Percentiles rank a stretch among this genome's conserved stretches.
Evolutionary conservation across 2,329 filamentous ascomycete genomes (phyloP).

Genomic region (Colletotrichum sp.): DNA sequence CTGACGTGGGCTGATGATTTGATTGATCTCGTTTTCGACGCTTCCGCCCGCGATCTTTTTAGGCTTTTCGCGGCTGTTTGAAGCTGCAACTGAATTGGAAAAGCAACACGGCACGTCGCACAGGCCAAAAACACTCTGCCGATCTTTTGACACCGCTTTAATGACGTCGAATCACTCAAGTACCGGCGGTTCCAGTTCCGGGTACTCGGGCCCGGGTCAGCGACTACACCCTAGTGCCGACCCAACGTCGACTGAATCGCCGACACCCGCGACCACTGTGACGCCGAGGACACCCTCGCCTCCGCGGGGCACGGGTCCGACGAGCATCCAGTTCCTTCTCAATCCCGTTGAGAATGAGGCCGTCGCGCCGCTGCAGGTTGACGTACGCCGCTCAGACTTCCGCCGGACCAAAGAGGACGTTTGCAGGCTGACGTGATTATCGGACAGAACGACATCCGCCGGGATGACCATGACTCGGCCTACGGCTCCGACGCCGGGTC

Average conservation of each 20-base stretch:
- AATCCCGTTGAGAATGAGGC: slow-evolving; percentile 22
- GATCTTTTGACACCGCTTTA: neutral
- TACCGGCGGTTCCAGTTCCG: neutral
- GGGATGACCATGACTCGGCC: slow-evolving; percentile 33
- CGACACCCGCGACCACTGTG: neutral
- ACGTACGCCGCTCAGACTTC: slow-evolving; percentile 20
- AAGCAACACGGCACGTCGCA: neutral
- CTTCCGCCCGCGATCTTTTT: neutral
- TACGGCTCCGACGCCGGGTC: slow-evolving; percentile 36
- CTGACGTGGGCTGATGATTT: neutral
- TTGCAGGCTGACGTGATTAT: neutral
- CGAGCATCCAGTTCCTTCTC: slow-evolving; percentile 9
- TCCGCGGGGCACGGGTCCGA: neutral
- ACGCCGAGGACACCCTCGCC: neutral
- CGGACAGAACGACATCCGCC: slow-evolving; percentile 10
- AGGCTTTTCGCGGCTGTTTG: neutral
- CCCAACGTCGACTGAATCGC: neutral
- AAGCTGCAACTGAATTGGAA: neutral
- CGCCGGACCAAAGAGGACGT: neutral
- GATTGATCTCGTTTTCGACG: neutral
- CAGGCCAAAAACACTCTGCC: neutral
- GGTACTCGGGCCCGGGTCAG: neutral
- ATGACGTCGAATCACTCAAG: neutral
- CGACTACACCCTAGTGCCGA: neutral
- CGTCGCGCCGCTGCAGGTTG: slow-evolving; percentile 27